A percentile compares a stretch with the other conserved stretches of the same genome.
Evolutionary conservation across 345 rosid genomes (phyloP).

Genomic region (Eucalyptus camaldulensis): DNA sequence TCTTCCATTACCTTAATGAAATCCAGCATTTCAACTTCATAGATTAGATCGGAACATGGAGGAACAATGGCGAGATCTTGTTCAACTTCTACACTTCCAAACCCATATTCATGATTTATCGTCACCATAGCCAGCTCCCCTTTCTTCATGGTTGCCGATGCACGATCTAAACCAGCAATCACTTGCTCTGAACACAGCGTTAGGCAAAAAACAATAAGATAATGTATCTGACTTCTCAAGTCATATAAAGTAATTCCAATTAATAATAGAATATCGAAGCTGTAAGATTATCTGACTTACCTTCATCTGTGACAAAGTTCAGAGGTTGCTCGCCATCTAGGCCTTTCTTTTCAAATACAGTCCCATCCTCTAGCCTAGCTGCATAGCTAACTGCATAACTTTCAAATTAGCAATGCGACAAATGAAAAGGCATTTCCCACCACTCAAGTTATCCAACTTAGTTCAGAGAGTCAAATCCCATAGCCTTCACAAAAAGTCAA

Average conservation of each 20-base stretch:
- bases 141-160: slow-evolving; percentile 29
- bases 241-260: not conserved
- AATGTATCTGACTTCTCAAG: not conserved
- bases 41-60: slow-evolving; percentile 12
- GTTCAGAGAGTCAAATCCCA: not conserved
- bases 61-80: slow-evolving; percentile 22
- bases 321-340: slow-evolving; percentile 10
- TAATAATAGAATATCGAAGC: not conserved
- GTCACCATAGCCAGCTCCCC: slow-evolving; percentile 28
- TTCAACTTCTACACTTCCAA: slow-evolving; percentile 12
- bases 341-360: slow-evolving; percentile 19
- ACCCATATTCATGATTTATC: slow-evolving; percentile 21
- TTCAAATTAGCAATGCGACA: not conserved
- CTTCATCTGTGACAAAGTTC: slow-evolving; percentile 47
- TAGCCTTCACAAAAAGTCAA: not conserved
- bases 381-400: slow-evolving; percentile 17
- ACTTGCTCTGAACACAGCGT: slow-evolving; percentile 13
- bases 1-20: slow-evolving; percentile 15
- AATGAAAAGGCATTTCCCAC: not conserved
- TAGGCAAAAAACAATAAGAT: not conserved
- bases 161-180: slow-evolving; percentile 33
- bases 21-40: slow-evolving; percentile 27
- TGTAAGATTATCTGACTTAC: slow-evolving; percentile 16
- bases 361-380: not conserved
- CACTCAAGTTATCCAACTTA: not conserved